A percentile compares a stretch with the other conserved stretches of the same genome.
Conservation (phyloP, 257 asterid genomes). For the Echites panduratus region DNA sequence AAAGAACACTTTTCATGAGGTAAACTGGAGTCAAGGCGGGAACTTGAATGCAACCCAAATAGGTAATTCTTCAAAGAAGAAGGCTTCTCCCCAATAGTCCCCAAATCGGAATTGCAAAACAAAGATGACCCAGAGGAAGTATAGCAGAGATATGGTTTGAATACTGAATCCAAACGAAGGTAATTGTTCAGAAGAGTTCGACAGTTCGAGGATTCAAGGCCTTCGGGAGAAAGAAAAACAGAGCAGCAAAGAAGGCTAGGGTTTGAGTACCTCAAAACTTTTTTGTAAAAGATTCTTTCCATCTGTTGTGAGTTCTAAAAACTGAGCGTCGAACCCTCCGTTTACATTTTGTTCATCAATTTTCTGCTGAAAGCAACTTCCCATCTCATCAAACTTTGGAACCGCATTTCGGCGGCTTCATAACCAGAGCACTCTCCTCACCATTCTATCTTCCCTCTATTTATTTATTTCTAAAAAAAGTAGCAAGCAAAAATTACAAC, state of each 20-base stretch:
- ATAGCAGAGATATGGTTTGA: constrained; percentile 9
- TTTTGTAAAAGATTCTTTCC: neutral
- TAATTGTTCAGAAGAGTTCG: constrained; percentile 2
- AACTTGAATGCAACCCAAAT: neutral
- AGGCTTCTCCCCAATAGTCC: neutral
- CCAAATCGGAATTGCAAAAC: neutral
- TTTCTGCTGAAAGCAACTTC: neutral
- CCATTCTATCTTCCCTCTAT: neutral
- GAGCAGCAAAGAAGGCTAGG: constrained; percentile 1
- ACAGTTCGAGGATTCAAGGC: neutral
- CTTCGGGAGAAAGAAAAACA: neutral
- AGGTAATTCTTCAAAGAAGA: neutral
- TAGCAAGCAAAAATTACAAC: too few relatives aligned
- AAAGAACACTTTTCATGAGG: neutral
- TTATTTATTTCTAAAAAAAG: too few relatives aligned
- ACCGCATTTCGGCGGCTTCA: neutral
- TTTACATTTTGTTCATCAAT: neutral
- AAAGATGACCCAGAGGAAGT: constrained; percentile 17
- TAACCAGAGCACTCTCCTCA: neutral
- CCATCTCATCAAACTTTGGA: neutral
- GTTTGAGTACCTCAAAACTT: constrained; percentile 5
- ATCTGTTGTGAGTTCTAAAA: neutral
- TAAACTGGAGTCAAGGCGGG: neutral
- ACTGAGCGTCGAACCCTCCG: neutral
- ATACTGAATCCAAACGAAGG: constrained; percentile 6